Conservation (phyloP, 2,329 filamentous ascomycete species). For the Alternaria longipes region DNA sequence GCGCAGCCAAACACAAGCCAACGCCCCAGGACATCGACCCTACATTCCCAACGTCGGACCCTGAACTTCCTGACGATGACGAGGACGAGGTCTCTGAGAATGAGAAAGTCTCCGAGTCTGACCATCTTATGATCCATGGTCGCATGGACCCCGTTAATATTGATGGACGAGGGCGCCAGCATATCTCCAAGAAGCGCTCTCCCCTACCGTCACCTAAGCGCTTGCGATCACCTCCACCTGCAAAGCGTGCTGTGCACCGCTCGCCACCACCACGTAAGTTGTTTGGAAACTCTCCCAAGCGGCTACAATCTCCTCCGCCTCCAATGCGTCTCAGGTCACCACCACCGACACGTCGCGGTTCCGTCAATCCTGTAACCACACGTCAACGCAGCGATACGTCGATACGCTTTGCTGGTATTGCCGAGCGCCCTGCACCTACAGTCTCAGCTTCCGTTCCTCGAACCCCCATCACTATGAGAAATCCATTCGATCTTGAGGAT, state of each 20-base stretch:
- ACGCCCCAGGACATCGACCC: slow-evolving; percentile 94
- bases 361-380: slow-evolving; percentile 41
- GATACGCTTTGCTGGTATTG: slow-evolving; percentile 62
- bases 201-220: slow-evolving; percentile 69
- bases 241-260: slow-evolving; percentile 44
- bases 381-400: slow-evolving; percentile 52
- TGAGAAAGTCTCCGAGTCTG: slow-evolving; percentile 63
- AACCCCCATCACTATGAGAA: slow-evolving; percentile 64
- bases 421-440: slow-evolving; percentile 72
- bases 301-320: slow-evolving; percentile 58
- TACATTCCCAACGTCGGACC: slow-evolving; percentile 94
- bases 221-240: slow-evolving; percentile 62
- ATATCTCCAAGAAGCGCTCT: slow-evolving; percentile 49
- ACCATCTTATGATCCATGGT: slow-evolving; percentile 73
- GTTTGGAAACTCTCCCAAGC: slow-evolving; percentile 76
- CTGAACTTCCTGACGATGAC: slow-evolving; percentile 78
- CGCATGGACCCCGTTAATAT: slow-evolving; percentile 73
- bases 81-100: slow-evolving; percentile 58
- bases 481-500: slow-evolving; percentile 51
- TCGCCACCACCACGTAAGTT: slow-evolving; percentile 62
- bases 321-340: slow-evolving; percentile 67
- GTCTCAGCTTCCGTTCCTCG: slow-evolving; percentile 89
- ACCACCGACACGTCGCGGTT: slow-evolving; percentile 65
- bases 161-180: slow-evolving; percentile 50
- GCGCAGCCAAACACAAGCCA: slow-evolving; percentile 79